Evolutionary conservation across 371 early-diverging fungal species (phyloP), one percentile per base, ranked within the genome.

Genomic region (Enterospora canceri): DNA sequence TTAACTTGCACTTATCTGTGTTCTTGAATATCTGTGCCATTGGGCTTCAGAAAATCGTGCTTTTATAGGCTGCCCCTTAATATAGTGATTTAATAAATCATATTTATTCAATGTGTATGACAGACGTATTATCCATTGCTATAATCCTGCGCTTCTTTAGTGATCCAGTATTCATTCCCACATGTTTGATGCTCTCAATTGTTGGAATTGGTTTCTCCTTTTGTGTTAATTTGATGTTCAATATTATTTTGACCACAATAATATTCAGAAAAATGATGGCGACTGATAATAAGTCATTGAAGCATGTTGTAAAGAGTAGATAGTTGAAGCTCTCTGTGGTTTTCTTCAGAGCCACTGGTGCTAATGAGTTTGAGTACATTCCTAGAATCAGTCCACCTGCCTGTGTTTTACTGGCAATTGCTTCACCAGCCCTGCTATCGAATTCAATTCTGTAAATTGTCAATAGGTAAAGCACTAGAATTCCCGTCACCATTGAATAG

Each of bases 381-480:
- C 53, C 19, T 4, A 51, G 8, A 15, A 51, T 24, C 26, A 21
- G 8, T 51, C 53, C 53, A 4, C 53, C 53, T 21, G 4, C 26
- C 5, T 4, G 23, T 8, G 4, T 51, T 8, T 8, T 26, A 26
- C 15, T 8, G 15, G 8, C 5, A 18, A 23, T 26, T 47, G 28
- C 58, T 4, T 18, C 34, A n/a, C 62, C 62, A 5, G 29, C 55
- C 33, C 16, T 62, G 16, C 18, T 8, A 16, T 26, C 19, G 24
- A 62, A 62, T 29, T 54, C 28, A 3, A 26, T 23, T 19, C 28
- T 62, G 29, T 64, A 64, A 48, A 64, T 2, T 19, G 26, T 19
- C 5, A 21, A 31, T 5, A 64, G 15, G 26, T 64, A 64, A 8
- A 49, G 3, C 5, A 29, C 21, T 5, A 51, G n/a, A 19, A 19